Conservation (phyloP, 2,329 filamentous ascomycete genomes). For the Fusarium sublunatum region DNA sequence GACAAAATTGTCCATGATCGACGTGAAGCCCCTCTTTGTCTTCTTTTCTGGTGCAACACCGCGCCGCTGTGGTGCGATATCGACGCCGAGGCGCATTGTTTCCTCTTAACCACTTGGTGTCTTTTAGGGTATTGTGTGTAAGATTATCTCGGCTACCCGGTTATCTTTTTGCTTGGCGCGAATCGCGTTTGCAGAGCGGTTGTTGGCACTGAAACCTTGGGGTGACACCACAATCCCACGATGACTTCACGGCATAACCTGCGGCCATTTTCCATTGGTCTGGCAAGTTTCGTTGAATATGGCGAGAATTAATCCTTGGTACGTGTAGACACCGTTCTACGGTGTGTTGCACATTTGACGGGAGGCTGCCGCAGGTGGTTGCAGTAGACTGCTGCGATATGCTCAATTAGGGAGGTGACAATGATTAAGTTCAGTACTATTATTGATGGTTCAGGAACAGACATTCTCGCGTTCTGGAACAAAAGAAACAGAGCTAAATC, state of each 20-base stretch:
- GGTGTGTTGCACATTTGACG: conserved; percentile 13
- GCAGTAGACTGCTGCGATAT: conserved; percentile 15
- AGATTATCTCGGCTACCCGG: conserved; percentile 20
- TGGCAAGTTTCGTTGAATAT: conserved; percentile 6
- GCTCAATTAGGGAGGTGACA: conserved; percentile 14
- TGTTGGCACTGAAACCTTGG: background rate
- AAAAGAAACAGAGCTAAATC: conserved; percentile 2
- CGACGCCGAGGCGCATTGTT: conserved; percentile 14
- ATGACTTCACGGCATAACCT: conserved; percentile 8
- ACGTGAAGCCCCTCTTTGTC: conserved; percentile 32
- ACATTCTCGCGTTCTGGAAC: conserved; percentile 8
- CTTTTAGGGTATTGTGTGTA: conserved; percentile 1
- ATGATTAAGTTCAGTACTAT: conserved; percentile 23
- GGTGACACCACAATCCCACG: background rate
- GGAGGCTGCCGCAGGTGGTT: conserved; percentile 25
- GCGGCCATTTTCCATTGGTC: conserved; percentile 11
- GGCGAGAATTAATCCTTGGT: background rate
- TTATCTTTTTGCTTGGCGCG: conserved; percentile 22
- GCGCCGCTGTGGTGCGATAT: conserved; percentile 32
- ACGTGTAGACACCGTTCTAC: conserved; percentile 6
- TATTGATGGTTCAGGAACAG: conserved; percentile 24
- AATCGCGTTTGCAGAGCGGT: conserved; percentile 12
- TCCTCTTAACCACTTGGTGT: background rate
- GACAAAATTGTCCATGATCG: conserved; percentile 26
- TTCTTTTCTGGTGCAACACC: conserved; percentile 19